Evolutionary conservation across 306 rosid species (phyloP), one percentile per base, ranked within the genome.

Genomic region (Glycine tomentella): DNA sequence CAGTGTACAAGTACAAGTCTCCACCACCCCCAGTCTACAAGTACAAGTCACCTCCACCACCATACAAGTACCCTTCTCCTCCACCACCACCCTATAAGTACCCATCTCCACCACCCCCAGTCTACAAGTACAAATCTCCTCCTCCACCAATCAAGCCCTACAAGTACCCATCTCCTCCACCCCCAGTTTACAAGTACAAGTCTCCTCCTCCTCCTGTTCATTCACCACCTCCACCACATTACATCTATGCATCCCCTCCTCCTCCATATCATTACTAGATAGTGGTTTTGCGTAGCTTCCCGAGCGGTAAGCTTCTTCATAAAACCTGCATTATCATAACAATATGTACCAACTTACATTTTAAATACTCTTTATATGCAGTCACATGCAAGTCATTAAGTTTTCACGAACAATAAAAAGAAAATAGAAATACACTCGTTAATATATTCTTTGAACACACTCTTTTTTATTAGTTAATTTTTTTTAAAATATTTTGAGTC

Each of bases 231-330:
- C 70, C 70, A 7, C 70, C 70, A 64, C 70, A 64, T 9, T 64
- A 64, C 70, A 64, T 64, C 70, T 64, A 64, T 10, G 70, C 70
- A 64, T 64, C 70, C 48, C 70, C 70, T 14, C 70, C 70, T 38
- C 70, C 70, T 16, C 93, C 96, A 17, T 75, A 84, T 80, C 88
- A 88, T 84, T 77, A 85, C 82, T 89, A 91, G 89, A 86, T 42
- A 77, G 74, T 33, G 55, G 36, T 6, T 58, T 66, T 56, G 34
- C 45, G 1, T 8, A 46, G 75, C 70, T 1, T 5, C 8, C 25
- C 57, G 3, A 20, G 20, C 80, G 91, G 94, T 86, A 69, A 85
- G 81, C 77, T 76, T 38, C 67, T 51, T 46, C 8, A 38, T 1
- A 5, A 20, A 63, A 16, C 40, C 6, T 16, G 34, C 44, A 15